phyloP scores from a whole-genome alignment of 2,329 filamentous ascomycete species.

The Colletotrichum salicis region DNA sequence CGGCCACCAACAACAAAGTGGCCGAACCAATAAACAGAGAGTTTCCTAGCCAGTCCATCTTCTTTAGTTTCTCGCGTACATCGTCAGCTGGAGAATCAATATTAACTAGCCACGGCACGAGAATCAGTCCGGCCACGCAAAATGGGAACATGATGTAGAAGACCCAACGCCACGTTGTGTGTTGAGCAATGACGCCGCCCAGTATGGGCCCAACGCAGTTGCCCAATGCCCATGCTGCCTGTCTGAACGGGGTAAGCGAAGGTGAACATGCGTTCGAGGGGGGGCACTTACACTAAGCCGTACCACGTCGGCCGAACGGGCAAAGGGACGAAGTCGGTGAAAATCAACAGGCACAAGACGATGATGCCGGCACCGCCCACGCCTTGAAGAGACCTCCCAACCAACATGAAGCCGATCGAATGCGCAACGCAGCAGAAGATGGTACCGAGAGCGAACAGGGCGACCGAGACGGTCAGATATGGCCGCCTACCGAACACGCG shows the following conservation, averaged over 20 bases:
- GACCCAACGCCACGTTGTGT: constrained; percentile 55
- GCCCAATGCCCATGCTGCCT: constrained; percentile 51
- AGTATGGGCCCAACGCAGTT: constrained; percentile 51
- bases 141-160: constrained; percentile 60
- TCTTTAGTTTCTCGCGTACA: not conserved
- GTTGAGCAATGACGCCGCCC: constrained; percentile 46
- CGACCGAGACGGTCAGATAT: constrained; percentile 44
- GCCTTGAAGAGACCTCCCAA: constrained; percentile 50
- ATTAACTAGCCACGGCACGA: not conserved
- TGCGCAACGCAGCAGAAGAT: constrained; percentile 49
- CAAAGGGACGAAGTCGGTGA: constrained; percentile 54
- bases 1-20: constrained; percentile 13
- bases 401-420: constrained; percentile 46
- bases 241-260: constrained; percentile 19
- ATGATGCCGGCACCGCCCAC: constrained; percentile 53
- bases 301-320: constrained; percentile 52
- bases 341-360: constrained; percentile 50
- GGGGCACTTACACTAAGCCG: constrained; percentile 44
- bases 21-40: constrained; percentile 6
- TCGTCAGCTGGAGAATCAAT: not conserved
- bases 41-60: constrained; percentile 21
- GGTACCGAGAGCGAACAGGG: constrained; percentile 56
- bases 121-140: constrained; percentile 48
- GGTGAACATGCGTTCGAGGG: not conserved
- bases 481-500: constrained; percentile 47